Evolutionary conservation across 2,329 filamentous ascomycete species (phyloP).

Genomic region (Metarhizium robertsii): DNA sequence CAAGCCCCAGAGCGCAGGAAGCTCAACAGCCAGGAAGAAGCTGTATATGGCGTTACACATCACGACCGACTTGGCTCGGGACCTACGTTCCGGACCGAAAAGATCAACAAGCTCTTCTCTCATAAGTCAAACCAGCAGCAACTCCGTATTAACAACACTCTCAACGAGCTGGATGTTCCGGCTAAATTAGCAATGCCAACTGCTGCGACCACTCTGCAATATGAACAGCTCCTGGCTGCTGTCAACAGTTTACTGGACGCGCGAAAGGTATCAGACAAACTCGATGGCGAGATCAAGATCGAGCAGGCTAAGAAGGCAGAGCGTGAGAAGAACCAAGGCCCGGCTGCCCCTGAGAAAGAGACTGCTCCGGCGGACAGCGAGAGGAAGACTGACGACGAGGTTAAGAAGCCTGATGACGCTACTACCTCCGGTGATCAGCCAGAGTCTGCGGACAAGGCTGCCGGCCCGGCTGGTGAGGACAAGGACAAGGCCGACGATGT

Average conservation of each 20-base stretch:
- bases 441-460: slow-evolving; percentile 12
- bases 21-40: slow-evolving; percentile 66
- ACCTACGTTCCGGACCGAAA: slow-evolving; percentile 82
- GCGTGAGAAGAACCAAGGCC: slow-evolving; percentile 29
- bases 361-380: not conserved
- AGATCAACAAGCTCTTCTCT: slow-evolving; percentile 67
- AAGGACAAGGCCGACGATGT: slow-evolving; percentile 8
- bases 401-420: slow-evolving; percentile 3
- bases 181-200: slow-evolving; percentile 66
- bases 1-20: slow-evolving; percentile 49
- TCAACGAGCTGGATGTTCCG: slow-evolving; percentile 63
- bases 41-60: slow-evolving; percentile 73
- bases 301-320: slow-evolving; percentile 48
- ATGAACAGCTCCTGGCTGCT: slow-evolving; percentile 59
- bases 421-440: slow-evolving; percentile 10
- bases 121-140: slow-evolving; percentile 71
- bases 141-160: slow-evolving; percentile 61
- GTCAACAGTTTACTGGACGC: slow-evolving; percentile 63
- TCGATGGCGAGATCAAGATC: slow-evolving; percentile 60
- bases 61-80: slow-evolving; percentile 80
- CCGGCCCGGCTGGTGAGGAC: slow-evolving; percentile 8
- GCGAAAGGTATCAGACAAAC: slow-evolving; percentile 65
- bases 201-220: slow-evolving; percentile 58
- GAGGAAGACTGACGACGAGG: slow-evolving; percentile 7
- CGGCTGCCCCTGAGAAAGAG: not conserved